Evolutionary conservation across 495 filamentous ascomycete genomes (phyloP).

Genomic region (Trichoderma orchidacearum): DNA sequence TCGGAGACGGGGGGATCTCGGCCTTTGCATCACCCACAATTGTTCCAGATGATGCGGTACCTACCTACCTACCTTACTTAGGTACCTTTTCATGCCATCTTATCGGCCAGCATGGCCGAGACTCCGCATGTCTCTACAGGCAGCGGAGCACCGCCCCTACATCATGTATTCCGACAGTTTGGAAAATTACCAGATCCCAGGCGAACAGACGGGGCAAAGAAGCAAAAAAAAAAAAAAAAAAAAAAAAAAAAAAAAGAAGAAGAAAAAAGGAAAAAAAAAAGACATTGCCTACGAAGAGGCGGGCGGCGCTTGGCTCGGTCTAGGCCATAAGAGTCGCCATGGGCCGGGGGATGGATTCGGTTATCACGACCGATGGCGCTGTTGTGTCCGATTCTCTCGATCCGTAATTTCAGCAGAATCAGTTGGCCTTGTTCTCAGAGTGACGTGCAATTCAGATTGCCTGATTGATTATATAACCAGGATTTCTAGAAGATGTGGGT

Average conservation of each 20-base stretch:
- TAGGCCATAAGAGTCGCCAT: not conserved
- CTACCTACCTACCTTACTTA: not conserved
- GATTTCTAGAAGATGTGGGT: not conserved
- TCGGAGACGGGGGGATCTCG: not conserved
- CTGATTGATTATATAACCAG: not conserved
- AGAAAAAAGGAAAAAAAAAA: too few species aligned
- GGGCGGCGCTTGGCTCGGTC: too few species aligned
- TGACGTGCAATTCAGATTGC: too few species aligned
- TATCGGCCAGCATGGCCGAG: not conserved
- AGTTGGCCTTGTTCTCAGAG: not conserved
- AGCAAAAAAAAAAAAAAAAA: too few species aligned
- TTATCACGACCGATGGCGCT: not conserved
- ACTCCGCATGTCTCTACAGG: not conserved
- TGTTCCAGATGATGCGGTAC: too few species aligned
- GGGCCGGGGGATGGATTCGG: not conserved
- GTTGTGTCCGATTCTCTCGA: not conserved
- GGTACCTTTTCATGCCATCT: not conserved
- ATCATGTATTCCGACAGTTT: too few species aligned
- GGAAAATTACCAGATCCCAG: not conserved
- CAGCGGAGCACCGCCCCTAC: too few species aligned
- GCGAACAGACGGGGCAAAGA: not conserved
- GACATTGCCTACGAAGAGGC: too few species aligned
- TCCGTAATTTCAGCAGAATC: slow-evolving; percentile 1
- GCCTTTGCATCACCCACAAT: not conserved
- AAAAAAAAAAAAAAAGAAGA: too few species aligned